Conservation (phyloP, 2,329 filamentous ascomycete species). For the Aspergillus fischeri region DNA sequence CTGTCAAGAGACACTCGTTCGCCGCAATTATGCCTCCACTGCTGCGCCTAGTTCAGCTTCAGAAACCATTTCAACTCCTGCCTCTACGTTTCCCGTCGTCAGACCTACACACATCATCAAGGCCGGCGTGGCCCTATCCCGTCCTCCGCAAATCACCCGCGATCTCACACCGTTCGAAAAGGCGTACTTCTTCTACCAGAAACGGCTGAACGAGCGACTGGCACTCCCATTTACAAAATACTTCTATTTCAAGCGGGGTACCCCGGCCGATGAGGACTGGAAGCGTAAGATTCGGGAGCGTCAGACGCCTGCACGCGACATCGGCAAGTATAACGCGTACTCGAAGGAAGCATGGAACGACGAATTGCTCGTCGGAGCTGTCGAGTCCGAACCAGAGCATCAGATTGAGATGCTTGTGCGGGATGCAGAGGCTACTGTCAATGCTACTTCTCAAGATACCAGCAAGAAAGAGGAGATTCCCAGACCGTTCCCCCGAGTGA, state of each 20-base stretch:
- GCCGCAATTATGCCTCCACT: slow-evolving; percentile 40
- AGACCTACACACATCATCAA: slow-evolving; percentile 45
- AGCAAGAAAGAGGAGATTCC: slow-evolving; percentile 63
- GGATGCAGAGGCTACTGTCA: slow-evolving; percentile 61
- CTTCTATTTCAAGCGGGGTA: slow-evolving; percentile 93
- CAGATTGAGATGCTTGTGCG: slow-evolving; percentile 66
- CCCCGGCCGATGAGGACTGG: slow-evolving; percentile 81
- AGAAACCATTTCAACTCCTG: slow-evolving; percentile 28
- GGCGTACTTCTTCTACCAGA: slow-evolving; percentile 94
- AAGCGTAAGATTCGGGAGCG: slow-evolving; percentile 77
- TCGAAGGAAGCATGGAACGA: slow-evolving; percentile 81
- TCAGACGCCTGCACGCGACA: slow-evolving; percentile 73
- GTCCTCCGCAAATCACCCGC: slow-evolving; percentile 81
- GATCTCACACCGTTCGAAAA: slow-evolving; percentile 83
- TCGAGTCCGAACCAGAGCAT: slow-evolving; percentile 59
- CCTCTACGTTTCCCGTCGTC: slow-evolving; percentile 26
- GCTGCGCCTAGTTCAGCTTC: slow-evolving; percentile 34
- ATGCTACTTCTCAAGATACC: slow-evolving; percentile 36
- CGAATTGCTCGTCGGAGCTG: slow-evolving; percentile 73
- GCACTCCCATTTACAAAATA: slow-evolving; percentile 80
- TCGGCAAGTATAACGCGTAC: slow-evolving; percentile 78
- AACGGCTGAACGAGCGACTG: slow-evolving; percentile 89
- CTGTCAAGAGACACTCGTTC: slow-evolving; percentile 39
- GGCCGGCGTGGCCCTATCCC: slow-evolving; percentile 77
- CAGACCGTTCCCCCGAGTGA: slow-evolving; percentile 64